These are phyloP conservation scores for Saccharum spontaneum DNA, from an alignment of 176 grass and related monocot species.

Conservation along the genomic window DNA sequence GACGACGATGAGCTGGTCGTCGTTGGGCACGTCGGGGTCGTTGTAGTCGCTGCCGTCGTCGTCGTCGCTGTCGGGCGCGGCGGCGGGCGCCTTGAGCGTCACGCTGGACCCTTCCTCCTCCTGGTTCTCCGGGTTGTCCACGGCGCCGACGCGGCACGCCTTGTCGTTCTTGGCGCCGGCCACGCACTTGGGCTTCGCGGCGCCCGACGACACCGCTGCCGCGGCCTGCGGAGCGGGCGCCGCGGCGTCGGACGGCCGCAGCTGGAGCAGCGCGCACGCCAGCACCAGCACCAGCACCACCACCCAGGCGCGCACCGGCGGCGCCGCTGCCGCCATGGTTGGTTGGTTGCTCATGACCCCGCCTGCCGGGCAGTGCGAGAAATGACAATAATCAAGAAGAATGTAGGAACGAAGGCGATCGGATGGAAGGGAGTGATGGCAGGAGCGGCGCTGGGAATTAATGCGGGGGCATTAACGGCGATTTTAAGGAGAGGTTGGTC, in stretches of 20 bases:
- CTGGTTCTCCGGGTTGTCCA: conserved; percentile 58
- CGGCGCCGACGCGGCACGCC: conserved; percentile 58
- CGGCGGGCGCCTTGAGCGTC: conserved; percentile 14
- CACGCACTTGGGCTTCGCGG: conserved; percentile 33
- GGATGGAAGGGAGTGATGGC: neutral
- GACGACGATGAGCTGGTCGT: conserved; percentile 47
- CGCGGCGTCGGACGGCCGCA: neutral
- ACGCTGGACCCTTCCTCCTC: conserved; percentile 58
- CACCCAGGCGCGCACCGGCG: conserved; percentile 39
- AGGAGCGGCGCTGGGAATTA: conserved; percentile 4
- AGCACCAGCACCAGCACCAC: conserved; percentile 35
- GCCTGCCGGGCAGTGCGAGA: neutral
- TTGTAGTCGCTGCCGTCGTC: conserved; percentile 42
- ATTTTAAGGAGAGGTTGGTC: conserved; percentile 25
- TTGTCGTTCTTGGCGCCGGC: conserved; percentile 17
- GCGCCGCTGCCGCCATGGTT: conserved; percentile 36
- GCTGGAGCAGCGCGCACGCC: conserved; percentile 37
- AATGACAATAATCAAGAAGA: neutral
- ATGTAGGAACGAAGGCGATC: neutral
- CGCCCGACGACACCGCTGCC: neutral
- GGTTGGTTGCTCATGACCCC: neutral
- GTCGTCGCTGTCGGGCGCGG: conserved; percentile 5
- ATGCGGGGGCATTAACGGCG: conserved; percentile 5
- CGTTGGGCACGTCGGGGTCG: conserved; percentile 38
- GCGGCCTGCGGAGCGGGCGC: no score